Evolutionary conservation across 495 filamentous ascomycete genomes (phyloP), one percentile per base, ranked within the genome.

Genomic region (Talaromyces trachyspermus): DNA sequence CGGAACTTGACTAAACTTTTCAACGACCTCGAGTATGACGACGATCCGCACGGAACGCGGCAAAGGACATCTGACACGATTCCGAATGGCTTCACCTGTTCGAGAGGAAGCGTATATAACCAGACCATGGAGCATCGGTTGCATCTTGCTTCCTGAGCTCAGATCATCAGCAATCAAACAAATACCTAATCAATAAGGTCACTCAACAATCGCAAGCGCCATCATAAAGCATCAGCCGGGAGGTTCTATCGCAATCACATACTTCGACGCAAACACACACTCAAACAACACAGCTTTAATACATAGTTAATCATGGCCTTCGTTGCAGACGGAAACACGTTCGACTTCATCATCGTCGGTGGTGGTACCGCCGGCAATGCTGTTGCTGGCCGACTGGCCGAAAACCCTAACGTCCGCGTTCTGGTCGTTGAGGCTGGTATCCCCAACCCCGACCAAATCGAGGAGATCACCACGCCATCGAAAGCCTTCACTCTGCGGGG

Each of bases 371-470:
- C 71, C 0, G 79, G 78, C 1, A 59, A 70, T 12, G 57, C 65
- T 2, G 50, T 81, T 2, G 78, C 76, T 8, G 62, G 63, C 2
- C 63, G 79, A 9, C 60, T 81, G 1, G 68, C 70, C 1, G 56
- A 68, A 43, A 52, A 62, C 32, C 49, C 55, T 0, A 55, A 46
- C 18, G 48, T 62, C 38, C 58, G 41, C 5, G 69, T 77, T 4
- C 72, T 69, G 1, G 59, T 83, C 7, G 58, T 84, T 8, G 80
- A 84, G 58, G 78, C 79, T 4, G 79, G 80, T 9, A 69, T 68
- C 0, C 64, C 75, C 53, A 68, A 62, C 15, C 58, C 59, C 8
- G 52, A 63, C 2, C 70, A 81, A 46, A 44, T 44, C 66, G 66
- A 0, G 20, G 66, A 30, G 60, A 80, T 18, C 58, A 67, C 22